A percentile compares a stretch with the other conserved stretches of the same genome.
These are phyloP conservation scores for Penicillium sp. DNA, from an alignment of 2,329 filamentous ascomycete species.

Conservation along the genomic window DNA sequence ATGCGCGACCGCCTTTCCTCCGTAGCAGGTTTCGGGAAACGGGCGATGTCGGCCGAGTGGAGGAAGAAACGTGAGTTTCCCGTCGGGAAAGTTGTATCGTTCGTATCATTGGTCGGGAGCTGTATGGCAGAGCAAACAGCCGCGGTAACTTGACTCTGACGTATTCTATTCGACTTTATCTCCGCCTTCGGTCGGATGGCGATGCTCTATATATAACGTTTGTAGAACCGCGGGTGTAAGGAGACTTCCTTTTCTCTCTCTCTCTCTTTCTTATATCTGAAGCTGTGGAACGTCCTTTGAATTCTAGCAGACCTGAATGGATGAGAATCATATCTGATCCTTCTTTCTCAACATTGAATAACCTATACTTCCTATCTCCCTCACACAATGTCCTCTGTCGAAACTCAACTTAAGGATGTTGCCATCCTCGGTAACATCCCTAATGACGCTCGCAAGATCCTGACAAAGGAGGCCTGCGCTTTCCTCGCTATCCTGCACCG, in stretches of 20 bases:
- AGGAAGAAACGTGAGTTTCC: constrained; percentile 16
- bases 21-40: constrained; percentile 10
- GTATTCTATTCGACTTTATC: constrained; percentile 15
- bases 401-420: constrained; percentile 82
- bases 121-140: constrained; percentile 13
- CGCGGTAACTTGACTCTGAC: constrained; percentile 24
- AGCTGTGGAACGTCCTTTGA: background rate
- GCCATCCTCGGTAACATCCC: constrained; percentile 77
- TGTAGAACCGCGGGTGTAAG: background rate
- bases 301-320: background rate
- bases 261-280: background rate
- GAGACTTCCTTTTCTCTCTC: background rate
- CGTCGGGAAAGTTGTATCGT: constrained; percentile 18
- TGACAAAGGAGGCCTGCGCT: constrained; percentile 83
- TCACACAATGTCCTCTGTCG: constrained; percentile 64
- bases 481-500: constrained; percentile 94
- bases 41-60: constrained; percentile 26
- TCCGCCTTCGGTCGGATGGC: constrained; percentile 23
- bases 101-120: background rate
- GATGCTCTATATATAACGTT: constrained; percentile 16
- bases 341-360: background rate
- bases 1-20: background rate
- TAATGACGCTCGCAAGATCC: constrained; percentile 81
- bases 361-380: background rate
- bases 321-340: background rate